Evolutionary conservation across 192 early-diverging fungal species (phyloP).

Genomic region (Podila clonocystis): DNA sequence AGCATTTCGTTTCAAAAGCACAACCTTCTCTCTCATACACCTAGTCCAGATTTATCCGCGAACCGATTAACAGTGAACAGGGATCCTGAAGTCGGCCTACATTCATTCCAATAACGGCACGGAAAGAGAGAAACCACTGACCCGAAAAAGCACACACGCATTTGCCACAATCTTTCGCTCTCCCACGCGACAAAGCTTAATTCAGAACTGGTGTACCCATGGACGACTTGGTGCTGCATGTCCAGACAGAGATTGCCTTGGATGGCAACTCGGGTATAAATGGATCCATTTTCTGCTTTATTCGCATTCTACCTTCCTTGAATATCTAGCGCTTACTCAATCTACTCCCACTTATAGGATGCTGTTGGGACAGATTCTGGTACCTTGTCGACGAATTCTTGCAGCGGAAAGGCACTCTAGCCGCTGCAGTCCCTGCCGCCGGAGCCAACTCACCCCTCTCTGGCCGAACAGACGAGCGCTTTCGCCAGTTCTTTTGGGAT

Average conservation of each 20-base stretch:
- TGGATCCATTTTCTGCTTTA: too few species aligned
- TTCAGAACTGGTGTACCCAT: slow-evolving; percentile 17
- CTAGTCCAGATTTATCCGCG: too few species aligned
- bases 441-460: background rate
- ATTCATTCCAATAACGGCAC: too few species aligned
- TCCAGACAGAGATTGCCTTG: slow-evolving; percentile 66
- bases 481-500: slow-evolving; percentile 41
- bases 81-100: too few species aligned
- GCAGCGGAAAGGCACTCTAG: background rate
- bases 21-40: background rate
- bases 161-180: too few species aligned
- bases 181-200: too few species aligned
- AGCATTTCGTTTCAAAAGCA: background rate
- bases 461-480: slow-evolving; percentile 28
- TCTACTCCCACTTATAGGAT: slow-evolving; percentile 13
- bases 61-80: too few species aligned
- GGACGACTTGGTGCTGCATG: slow-evolving; percentile 61
- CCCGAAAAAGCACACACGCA: too few species aligned
- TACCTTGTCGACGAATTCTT: slow-evolving; percentile 40
- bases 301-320: too few species aligned
- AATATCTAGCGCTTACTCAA: too few species aligned
- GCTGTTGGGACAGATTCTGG: slow-evolving; percentile 45
- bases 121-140: too few species aligned
- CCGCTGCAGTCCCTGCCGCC: background rate
- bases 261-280: slow-evolving; percentile 62